Base-by-base conservation (phyloP, 139 green algal species). In the Micromonas commoda region DNA sequence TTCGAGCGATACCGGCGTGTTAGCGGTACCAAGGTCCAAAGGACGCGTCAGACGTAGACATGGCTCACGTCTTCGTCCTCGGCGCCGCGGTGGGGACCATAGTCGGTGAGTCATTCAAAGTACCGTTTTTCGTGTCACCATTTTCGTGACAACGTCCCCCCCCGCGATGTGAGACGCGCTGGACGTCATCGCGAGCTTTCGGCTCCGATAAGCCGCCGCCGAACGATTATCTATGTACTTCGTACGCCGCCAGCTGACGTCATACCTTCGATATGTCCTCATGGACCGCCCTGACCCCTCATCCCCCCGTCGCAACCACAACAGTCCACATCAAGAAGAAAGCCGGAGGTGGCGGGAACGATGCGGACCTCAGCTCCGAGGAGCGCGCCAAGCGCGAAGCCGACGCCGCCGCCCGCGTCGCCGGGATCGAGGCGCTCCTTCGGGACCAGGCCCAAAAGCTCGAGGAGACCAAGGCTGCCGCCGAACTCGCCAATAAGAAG, bases 361-460 rank as follows among this genome's bases (percentile, higher is more conserved):
- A 75, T 28, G 29, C 31, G 6, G 34, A 70, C 28, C 28, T 34
- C 9, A 37, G 20, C 1, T n/a, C 29, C 0, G 21, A 61, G 28
- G 19, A 80, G 57, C 35, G 79, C 77, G 81, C 71, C 24, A 26
- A 79, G 75, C 19, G 66, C 78, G 64, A 83, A 53, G 33, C 80
- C n/a, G 74, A 71, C 32, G 60, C 37, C 29, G 54, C 60, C 13
- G 38, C 57, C 24, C 74, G 74, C 37, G 61, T 70, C 29, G 64
- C 31, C 26, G 74, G 57, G 38, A 60, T 80, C 26, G n/a, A 71
- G 24, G 60, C 31, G 31, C 16, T 80, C 23, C 32, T 73, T 57
- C 54, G 23, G 13, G 72, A 52, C 20, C 38, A 33, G 72, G 20
- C 19, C 13, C 6, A 39, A 2, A 52, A 68, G 4, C n/a, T 9